Evolutionary conservation across 2,329 filamentous ascomycete genomes (phyloP).

Genomic region (Paraconiothyrium sp.): DNA sequence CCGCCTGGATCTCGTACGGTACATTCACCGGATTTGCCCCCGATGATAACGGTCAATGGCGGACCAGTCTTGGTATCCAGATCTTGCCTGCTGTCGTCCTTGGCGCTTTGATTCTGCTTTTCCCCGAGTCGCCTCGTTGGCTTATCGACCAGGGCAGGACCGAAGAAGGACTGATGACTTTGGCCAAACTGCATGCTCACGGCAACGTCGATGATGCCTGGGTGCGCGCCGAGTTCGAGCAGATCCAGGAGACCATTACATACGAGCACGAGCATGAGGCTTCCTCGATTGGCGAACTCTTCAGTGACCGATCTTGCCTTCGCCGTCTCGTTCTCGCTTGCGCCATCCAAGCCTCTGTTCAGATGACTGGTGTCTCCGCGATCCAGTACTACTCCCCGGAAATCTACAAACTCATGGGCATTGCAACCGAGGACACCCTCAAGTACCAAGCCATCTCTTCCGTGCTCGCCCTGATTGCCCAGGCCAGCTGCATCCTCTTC

Average conservation of each 20-base stretch:
- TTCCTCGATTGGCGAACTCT: constrained; percentile 75
- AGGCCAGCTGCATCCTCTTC: constrained; percentile 72
- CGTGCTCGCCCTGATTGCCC: constrained; percentile 73
- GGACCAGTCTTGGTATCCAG: constrained; percentile 74
- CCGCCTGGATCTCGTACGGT: constrained; percentile 78
- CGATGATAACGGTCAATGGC: constrained; percentile 65
- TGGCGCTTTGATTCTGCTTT: constrained; percentile 72
- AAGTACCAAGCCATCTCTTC: constrained; percentile 81
- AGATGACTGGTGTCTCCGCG: constrained; percentile 73
- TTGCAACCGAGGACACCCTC: constrained; percentile 70
- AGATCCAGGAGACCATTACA: constrained; percentile 73
- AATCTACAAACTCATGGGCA: constrained; percentile 76
- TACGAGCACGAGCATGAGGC: constrained; percentile 74
- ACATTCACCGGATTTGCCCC: constrained; percentile 62
- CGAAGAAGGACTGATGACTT: constrained; percentile 71
- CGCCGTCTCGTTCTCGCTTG: constrained; percentile 76
- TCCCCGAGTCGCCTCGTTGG: constrained; percentile 76
- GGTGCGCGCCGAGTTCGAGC: constrained; percentile 76
- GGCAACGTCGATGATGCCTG: constrained; percentile 73
- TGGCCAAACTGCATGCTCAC: constrained; percentile 75
- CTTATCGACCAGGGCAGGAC: constrained; percentile 75
- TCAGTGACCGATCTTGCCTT: constrained; percentile 72
- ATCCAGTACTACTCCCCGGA: constrained; percentile 78
- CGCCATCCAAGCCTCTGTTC: constrained; percentile 74
- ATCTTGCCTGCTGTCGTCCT: constrained; percentile 72